Evolutionary conservation across 2,329 filamentous ascomycete genomes (phyloP), one percentile per base, ranked within the genome.

Genomic region (Botrytis squamosa): DNA sequence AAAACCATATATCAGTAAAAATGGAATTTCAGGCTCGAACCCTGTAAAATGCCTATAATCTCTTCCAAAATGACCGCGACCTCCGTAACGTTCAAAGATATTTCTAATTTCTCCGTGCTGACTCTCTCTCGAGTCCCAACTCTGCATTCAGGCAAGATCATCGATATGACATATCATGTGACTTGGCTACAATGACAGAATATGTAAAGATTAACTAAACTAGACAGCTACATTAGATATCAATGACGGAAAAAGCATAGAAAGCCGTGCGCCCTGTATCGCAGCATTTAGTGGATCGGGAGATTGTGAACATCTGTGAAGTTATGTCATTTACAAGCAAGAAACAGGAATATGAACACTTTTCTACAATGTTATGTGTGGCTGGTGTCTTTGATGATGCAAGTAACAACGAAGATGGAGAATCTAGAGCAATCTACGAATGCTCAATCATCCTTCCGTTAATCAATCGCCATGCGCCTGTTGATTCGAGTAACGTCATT

Each of bases 261-360:
- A 42, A 57, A 57, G 49, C 65, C 25, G 49, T 42, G 46, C 25
- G 40, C 66, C 38, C 52, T 57, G 49, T 57, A 42, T 29, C 42
- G 36, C 25, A 38, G 36, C 18, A 68, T 42, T 22, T 42, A 57
- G 66, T 68, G 66, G 36, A 40, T 29, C 49, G 25, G 7, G 25
- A 38, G 29, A 16, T 36, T 46, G 40, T 29, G 52, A n/a, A 29
- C 29, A 57, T 49, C 52, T 57, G 52, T 57, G 14, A 55, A 57
- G 55, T 18, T 44, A 57, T 68, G 49, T 68, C 49, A 68, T 68
- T 29, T 55, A 33, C 52, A 8, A 10, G 33, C 40, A 38, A 68
- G 66, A 68, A 68, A 57, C 49, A 55, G 49, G 66, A 66, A 66
- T 66, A 65, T 65, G 38, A 7, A 46, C n/a, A 33, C 40, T 55